Conservation (phyloP, 106 monocot species). For the Acanthochlamys bracteata region DNA sequence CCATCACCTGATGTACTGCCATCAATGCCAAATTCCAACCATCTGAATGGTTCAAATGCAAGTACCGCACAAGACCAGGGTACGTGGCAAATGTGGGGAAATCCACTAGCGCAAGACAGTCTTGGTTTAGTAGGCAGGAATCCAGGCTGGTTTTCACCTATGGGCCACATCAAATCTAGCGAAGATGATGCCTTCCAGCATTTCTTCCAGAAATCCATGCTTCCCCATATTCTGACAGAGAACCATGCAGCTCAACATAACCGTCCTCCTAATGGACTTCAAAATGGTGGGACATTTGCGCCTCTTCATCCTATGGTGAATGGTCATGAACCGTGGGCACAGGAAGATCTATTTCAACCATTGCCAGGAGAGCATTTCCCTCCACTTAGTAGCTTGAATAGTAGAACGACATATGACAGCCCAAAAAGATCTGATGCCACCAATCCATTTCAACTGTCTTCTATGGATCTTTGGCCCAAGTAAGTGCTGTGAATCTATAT, state of each 20-base stretch:
- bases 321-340: slow-evolving; percentile 24
- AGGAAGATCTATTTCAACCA: slow-evolving; percentile 29
- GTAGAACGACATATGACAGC: slow-evolving; percentile 13
- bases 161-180: slow-evolving; percentile 6
- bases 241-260: slow-evolving; percentile 13
- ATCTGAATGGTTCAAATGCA: slow-evolving; percentile 21
- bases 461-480: slow-evolving; percentile 61
- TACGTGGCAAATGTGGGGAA: slow-evolving; percentile 88
- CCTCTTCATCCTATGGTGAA: slow-evolving; percentile 20
- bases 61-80: slow-evolving; percentile 32
- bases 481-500: slow-evolving; percentile 25
- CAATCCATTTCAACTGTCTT: slow-evolving; percentile 27
- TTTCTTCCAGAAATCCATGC: slow-evolving; percentile 15
- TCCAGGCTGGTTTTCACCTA: slow-evolving; percentile 33
- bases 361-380: slow-evolving; percentile 31
- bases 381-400: slow-evolving; percentile 28
- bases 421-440: slow-evolving; percentile 22
- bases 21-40: slow-evolving; percentile 13
- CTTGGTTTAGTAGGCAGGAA: slow-evolving; percentile 47
- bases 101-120: slow-evolving; percentile 49
- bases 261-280: slow-evolving; percentile 15
- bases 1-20: slow-evolving; percentile 14
- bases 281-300: slow-evolving; percentile 26
- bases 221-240: slow-evolving; percentile 21
- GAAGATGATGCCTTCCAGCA: slow-evolving; percentile 25